Evolutionary conservation across 768 basidiomycete species (phyloP).

Genomic region (Sporobolomyces roseus): DNA sequence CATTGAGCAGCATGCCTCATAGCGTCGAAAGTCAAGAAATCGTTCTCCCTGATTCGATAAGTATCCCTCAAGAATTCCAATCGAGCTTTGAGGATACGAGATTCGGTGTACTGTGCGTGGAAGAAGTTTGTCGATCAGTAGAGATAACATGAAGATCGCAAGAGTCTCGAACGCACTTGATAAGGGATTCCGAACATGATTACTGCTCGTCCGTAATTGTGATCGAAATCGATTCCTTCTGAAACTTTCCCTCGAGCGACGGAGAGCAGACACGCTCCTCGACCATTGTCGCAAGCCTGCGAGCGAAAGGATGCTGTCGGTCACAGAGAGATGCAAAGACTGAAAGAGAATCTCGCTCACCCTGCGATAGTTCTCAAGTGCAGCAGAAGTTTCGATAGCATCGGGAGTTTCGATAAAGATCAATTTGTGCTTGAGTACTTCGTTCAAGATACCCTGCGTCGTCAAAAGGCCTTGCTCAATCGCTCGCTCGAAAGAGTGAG

Average conservation of each 20-base stretch:
- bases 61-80: constrained; percentile 97
- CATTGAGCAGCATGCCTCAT: constrained; percentile 99
- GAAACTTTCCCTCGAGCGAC: constrained; percentile 99
- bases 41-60: constrained; percentile 95
- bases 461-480: constrained; percentile 26
- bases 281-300: constrained; percentile 96
- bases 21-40: constrained; percentile 97
- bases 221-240: constrained; percentile 99
- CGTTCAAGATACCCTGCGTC: constrained; percentile 88
- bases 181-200: constrained; percentile 85
- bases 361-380: constrained; percentile 91
- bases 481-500: not conserved
- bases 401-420: constrained; percentile 99
- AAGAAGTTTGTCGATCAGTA: too few relatives aligned
- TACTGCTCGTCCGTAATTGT: constrained; percentile 90
- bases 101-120: constrained; percentile 89
- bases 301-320: too few relatives aligned
- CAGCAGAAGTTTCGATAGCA: constrained; percentile 96
- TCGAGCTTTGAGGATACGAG: constrained; percentile 91
- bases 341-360: constrained; percentile 52
- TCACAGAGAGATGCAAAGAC: not conserved
- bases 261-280: constrained; percentile 91
- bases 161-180: constrained; percentile 28
- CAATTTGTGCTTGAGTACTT: constrained; percentile 99
- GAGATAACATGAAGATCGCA: constrained; percentile 4